Percentiles rank a stretch among this genome's conserved stretches.
Conservation (phyloP, 2,329 filamentous ascomycete species). For the Didymosphaeria variabile region DNA sequence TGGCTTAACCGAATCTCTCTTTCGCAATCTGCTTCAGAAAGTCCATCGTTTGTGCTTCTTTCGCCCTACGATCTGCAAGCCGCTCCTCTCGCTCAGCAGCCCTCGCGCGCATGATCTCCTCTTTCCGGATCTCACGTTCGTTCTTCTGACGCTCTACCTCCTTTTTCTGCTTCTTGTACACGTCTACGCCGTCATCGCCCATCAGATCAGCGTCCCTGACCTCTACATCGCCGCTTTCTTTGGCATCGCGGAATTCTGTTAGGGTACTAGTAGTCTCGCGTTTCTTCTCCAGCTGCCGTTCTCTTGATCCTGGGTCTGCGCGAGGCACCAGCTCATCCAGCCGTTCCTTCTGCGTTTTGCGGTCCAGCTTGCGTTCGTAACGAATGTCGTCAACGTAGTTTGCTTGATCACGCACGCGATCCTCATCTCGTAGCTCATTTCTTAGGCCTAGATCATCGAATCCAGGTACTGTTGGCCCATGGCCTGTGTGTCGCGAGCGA, state of each 20-base stretch:
- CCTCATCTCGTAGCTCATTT: conserved; percentile 65
- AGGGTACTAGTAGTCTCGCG: conserved; percentile 76
- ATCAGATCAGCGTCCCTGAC: conserved; percentile 79
- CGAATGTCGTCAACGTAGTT: conserved; percentile 63
- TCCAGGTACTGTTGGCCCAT: conserved; percentile 72
- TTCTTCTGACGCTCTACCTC: conserved; percentile 76
- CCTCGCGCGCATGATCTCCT: conserved; percentile 79
- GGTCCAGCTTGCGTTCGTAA: conserved; percentile 70
- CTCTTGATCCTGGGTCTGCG: conserved; percentile 82
- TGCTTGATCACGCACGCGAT: conserved; percentile 60
- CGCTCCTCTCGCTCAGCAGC: conserved; percentile 83
- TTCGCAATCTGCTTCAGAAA: conserved; percentile 82
- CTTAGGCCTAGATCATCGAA: conserved; percentile 76
- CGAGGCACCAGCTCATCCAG: conserved; percentile 85
- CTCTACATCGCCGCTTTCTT: conserved; percentile 70
- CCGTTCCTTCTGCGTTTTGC: conserved; percentile 72
- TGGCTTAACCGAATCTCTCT: conserved; percentile 65
- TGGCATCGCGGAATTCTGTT: conserved; percentile 73
- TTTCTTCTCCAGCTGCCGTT: conserved; percentile 87
- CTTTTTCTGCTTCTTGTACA: conserved; percentile 71
- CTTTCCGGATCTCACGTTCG: conserved; percentile 81
- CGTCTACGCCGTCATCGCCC: conserved; percentile 73
- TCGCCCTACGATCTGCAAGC: conserved; percentile 72
- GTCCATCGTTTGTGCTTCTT: conserved; percentile 85
- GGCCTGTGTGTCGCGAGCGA: conserved; percentile 33